These are phyloP conservation scores for Yarrowia yakushimensis DNA, from an alignment of 805 yeast species.

Conservation along the genomic window DNA sequence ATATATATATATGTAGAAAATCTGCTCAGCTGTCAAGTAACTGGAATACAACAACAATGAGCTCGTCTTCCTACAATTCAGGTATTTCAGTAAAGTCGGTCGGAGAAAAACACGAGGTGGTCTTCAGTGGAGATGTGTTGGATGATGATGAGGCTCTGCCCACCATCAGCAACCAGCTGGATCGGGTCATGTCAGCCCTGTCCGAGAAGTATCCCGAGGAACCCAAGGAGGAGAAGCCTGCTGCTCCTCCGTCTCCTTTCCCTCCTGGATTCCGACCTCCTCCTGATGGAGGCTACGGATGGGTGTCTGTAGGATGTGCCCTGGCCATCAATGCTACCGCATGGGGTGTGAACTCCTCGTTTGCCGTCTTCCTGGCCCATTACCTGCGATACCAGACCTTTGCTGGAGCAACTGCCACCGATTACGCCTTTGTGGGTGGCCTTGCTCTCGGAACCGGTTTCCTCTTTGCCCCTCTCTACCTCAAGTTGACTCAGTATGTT, in stretches of 20 bases:
- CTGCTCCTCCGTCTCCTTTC: conserved; percentile 20
- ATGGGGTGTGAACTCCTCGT: conserved; percentile 24
- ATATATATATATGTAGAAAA: conserved; percentile 1
- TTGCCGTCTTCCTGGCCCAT: conserved; percentile 24
- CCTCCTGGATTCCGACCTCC: conserved; percentile 25
- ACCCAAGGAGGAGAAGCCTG: neutral
- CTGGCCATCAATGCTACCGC: conserved; percentile 20
- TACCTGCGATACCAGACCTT: conserved; percentile 17
- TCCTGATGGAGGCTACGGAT: conserved; percentile 26
- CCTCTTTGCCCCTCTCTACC: conserved; percentile 19
- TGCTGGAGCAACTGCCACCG: conserved; percentile 8
- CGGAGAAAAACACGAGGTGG: conserved; percentile 19
- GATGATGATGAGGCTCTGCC: neutral
- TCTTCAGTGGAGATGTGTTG: conserved; percentile 15
- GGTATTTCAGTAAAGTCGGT: conserved; percentile 13
- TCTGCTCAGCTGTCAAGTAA: neutral
- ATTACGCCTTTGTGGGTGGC: conserved; percentile 24
- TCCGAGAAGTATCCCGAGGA: conserved; percentile 2
- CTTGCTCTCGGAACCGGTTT: conserved; percentile 19
- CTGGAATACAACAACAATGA: neutral
- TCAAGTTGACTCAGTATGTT: conserved; percentile 6
- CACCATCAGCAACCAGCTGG: conserved; percentile 20
- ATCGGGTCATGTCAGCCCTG: conserved; percentile 15
- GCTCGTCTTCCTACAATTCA: conserved; percentile 14
- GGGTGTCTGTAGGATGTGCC: conserved; percentile 23